Evolutionary conservation across 1,139 yeast genomes (phyloP), one percentile per base, ranked within the genome.

Genomic region (Insectozyma bohioensis): DNA sequence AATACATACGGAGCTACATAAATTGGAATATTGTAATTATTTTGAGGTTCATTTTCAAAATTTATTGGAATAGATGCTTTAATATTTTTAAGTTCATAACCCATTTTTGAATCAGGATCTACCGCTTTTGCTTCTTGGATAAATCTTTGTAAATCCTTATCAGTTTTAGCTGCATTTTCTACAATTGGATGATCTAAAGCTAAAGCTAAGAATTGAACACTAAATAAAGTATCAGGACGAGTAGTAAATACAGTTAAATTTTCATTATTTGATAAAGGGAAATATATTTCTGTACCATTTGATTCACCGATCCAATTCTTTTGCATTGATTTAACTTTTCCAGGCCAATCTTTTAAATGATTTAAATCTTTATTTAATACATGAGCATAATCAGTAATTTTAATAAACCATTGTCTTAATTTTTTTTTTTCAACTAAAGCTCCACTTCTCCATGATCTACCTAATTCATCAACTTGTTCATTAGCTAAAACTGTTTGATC

Each of bases 371-470:
- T 53, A 34, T 75, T 72, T 37, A 92, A 67, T 4, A 67, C 78
- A 3, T 72, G 60, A 1, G 95, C 95, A 58, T 75, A 87, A 41
- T 81, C 70, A 1, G 98, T 88, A 35, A 90, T 92, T 4, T 87
- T 85, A 42, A 92, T 67, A 50, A 92, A 92, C 98, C 98, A 92
- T 52, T 92, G 98, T 39, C 80, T 85, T 29, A 92, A 66, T 40
- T 76, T 62, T 42, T 68, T 72, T 56, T 86, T 87, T 54, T 92
- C 97, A 0, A 90, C 98, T 12, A 80, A 37, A 0, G 97, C 98
- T 2, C 98, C 98, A 3, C 97, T 87, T 56, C 98, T 74, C 98
- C 98, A 92, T 0, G 97, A 87, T 36, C 79, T 68, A 0, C 98
- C 98, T 26, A 85, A 75, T 2, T 83, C 58, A 54, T 92, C 98